Percentiles rank a stretch among this genome's conserved stretches.
phyloP scores from a whole-genome alignment of 1,284 basidiomycete genomes.

The Leccinum pachyderme region DNA sequence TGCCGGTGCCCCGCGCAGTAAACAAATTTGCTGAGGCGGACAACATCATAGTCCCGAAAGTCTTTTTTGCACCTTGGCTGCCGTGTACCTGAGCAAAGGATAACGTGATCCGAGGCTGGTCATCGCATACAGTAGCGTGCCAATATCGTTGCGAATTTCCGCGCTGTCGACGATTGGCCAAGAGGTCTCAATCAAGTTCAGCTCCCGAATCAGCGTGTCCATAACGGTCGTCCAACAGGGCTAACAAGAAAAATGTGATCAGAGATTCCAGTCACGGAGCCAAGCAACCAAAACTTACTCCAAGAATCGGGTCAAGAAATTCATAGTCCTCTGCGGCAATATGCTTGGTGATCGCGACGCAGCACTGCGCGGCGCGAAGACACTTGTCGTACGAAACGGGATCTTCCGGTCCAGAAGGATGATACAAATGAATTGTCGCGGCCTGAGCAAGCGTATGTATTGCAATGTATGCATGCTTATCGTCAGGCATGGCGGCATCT shows the following conservation, averaged over 20 bases:
- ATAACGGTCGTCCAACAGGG: conserved; percentile 69
- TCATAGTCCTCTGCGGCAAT: conserved; percentile 62
- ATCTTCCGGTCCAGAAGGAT: conserved; percentile 59
- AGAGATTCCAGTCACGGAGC: conserved; percentile 5
- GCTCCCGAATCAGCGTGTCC: conserved; percentile 62
- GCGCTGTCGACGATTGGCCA: conserved; percentile 58
- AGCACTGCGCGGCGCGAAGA: conserved; percentile 55
- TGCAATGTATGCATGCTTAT: conserved; percentile 57
- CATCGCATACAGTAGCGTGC: conserved; percentile 60
- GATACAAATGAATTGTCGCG: conserved; percentile 66
- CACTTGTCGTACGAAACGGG: conserved; percentile 62
- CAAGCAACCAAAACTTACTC: conserved; percentile 44
- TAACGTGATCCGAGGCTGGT: conserved; percentile 56
- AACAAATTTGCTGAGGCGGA: neutral
- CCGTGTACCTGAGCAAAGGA: conserved; percentile 56
- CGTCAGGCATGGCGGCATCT: conserved; percentile 52
- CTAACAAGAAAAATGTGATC: conserved; percentile 35
- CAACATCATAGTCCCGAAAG: conserved; percentile 37
- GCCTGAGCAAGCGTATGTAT: conserved; percentile 66
- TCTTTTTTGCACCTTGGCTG: conserved; percentile 43
- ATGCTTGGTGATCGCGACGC: conserved; percentile 57
- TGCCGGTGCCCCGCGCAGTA: neutral
- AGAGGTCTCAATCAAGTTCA: conserved; percentile 53
- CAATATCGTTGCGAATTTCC: conserved; percentile 60
- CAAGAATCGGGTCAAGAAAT: conserved; percentile 71